Conservation (phyloP, 2,329 filamentous ascomycete species). For the Tolypocladium ophioglossoides region DNA sequence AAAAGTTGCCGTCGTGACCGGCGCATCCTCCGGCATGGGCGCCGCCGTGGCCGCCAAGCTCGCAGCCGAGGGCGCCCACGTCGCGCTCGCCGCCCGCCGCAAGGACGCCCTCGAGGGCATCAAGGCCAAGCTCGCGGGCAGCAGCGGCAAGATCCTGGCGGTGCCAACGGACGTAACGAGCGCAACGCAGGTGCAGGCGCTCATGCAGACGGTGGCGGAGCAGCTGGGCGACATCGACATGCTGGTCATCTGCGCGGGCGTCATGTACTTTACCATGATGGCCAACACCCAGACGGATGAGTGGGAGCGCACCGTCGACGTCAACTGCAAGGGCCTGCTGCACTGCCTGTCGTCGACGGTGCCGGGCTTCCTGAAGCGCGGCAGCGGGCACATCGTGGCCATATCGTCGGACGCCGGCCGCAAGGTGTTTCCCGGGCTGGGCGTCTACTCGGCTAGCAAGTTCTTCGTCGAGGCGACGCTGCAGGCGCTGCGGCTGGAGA, state of each 20-base stretch:
- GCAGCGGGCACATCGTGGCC: conserved; percentile 63
- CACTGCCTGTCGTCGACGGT: conserved; percentile 61
- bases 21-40: conserved; percentile 70
- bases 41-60: conserved; percentile 62
- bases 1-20: conserved; percentile 65
- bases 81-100: conserved; percentile 63
- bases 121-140: conserved; percentile 45
- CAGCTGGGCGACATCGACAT: conserved; percentile 66
- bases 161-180: conserved; percentile 65
- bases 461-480: conserved; percentile 78
- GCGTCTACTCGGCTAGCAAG: conserved; percentile 74
- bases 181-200: conserved; percentile 51
- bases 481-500: conserved; percentile 66
- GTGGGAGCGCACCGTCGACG: conserved; percentile 74
- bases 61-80: conserved; percentile 58
- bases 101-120: conserved; percentile 56
- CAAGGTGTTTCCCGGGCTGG: conserved; percentile 71
- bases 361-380: conserved; percentile 60
- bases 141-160: conserved; percentile 55
- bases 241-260: conserved; percentile 68
- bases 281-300: conserved; percentile 61
- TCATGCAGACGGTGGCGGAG: conserved; percentile 47
- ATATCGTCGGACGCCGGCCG: conserved; percentile 76
- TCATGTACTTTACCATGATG: conserved; percentile 90
- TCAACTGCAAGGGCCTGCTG: conserved; percentile 77